A percentile compares a stretch with the other conserved stretches of the same genome.
Evolutionary conservation across 305 asterid genomes (phyloP).

Genomic region (Fraxinus ornus): DNA sequence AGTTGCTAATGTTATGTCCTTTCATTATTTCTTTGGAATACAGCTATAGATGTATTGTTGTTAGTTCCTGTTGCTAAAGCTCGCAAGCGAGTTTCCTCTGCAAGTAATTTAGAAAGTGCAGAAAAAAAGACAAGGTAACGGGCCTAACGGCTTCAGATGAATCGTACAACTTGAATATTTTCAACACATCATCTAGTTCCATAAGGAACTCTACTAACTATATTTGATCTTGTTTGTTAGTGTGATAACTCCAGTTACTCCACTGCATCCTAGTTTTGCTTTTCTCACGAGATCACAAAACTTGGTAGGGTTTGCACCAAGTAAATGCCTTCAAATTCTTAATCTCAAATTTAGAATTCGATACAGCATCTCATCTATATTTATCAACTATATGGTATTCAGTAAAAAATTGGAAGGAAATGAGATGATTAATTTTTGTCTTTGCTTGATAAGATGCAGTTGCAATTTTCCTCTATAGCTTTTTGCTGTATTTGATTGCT

Average conservation of each 20-base stretch:
- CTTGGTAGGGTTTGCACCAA: background rate
- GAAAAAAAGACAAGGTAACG: background rate
- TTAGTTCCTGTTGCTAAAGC: background rate
- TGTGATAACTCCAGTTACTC: background rate
- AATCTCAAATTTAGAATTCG: background rate
- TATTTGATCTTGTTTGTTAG: background rate
- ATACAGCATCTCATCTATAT: too few species aligned
- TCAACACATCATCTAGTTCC: too few species aligned
- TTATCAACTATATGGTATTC: too few species aligned
- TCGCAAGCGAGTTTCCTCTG: background rate
- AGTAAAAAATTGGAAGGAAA: background rate
- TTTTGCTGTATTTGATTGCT: background rate
- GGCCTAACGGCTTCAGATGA: background rate
- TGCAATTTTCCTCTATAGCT: background rate
- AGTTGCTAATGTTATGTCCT: background rate
- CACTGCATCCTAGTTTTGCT: background rate
- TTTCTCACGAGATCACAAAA: background rate
- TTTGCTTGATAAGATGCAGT: background rate
- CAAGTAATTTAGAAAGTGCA: background rate
- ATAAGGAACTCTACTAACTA: conserved; percentile 47
- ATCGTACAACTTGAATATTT: background rate
- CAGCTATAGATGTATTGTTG: background rate
- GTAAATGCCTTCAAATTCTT: background rate
- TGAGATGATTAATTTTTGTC: background rate
- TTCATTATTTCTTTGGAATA: too few species aligned